Conservation (phyloP, 2,329 filamentous ascomycete genomes). For the Botrytis cinerea region DNA sequence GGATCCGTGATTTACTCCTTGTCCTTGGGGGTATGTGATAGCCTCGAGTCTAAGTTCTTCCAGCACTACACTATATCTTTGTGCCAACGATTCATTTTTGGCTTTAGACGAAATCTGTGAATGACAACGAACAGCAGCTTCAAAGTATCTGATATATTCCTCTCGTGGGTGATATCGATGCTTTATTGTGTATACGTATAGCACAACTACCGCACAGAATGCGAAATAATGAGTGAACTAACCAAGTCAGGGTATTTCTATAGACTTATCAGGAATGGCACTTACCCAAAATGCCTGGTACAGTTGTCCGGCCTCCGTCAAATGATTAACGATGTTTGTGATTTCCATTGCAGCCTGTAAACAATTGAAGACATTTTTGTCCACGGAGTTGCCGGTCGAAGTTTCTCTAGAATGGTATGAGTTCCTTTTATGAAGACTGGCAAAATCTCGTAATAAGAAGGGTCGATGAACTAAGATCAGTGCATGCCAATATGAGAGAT, state of each 20-base stretch:
- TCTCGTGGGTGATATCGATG: slow-evolving; percentile 38
- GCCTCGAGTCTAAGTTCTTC: slow-evolving; percentile 43
- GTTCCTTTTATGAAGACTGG: slow-evolving; percentile 31
- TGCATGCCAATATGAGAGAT: slow-evolving; percentile 43
- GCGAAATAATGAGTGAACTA: slow-evolving; percentile 48
- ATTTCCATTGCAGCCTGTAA: slow-evolving; percentile 47
- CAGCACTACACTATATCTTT: slow-evolving; percentile 48
- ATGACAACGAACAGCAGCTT: slow-evolving; percentile 47
- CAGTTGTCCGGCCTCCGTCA: slow-evolving; percentile 43
- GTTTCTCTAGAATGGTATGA: slow-evolving; percentile 20
- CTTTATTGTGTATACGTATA: slow-evolving; percentile 50
- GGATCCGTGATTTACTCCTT: background rate
- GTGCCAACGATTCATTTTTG: slow-evolving; percentile 44
- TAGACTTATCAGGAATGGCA: background rate
- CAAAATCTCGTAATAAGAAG: slow-evolving; percentile 40
- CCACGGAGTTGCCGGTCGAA: slow-evolving; percentile 28
- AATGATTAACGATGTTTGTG: slow-evolving; percentile 44
- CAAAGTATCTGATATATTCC: slow-evolving; percentile 41
- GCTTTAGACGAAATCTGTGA: slow-evolving; percentile 45
- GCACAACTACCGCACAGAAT: slow-evolving; percentile 48
- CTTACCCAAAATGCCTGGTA: slow-evolving; percentile 48
- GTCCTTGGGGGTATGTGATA: slow-evolving; percentile 7
- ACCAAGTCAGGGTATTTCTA: background rate
- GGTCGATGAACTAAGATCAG: slow-evolving; percentile 42
- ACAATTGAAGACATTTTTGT: slow-evolving; percentile 42